Evolutionary conservation across 2,329 filamentous ascomycete genomes (phyloP).

Genomic region (Hymenoscyphus scutula): DNA sequence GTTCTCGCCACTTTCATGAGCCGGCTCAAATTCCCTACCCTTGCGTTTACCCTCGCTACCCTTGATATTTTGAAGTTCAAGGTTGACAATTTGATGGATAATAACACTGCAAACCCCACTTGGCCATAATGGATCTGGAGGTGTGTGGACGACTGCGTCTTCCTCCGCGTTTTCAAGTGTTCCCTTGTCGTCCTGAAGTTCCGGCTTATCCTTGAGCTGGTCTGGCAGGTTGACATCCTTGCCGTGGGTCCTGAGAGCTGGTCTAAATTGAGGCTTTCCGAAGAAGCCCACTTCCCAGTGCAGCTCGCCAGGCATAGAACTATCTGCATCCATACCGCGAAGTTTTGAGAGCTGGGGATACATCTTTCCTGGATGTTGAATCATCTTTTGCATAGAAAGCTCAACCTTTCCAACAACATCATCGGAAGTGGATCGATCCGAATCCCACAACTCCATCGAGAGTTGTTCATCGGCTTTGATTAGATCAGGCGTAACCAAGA

Average conservation of each 20-base stretch:
- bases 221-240: conserved; percentile 76
- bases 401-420: conserved; percentile 95
- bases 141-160: conserved; percentile 83
- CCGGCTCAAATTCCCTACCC: conserved; percentile 85
- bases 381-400: conserved; percentile 89
- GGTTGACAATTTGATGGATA: conserved; percentile 90
- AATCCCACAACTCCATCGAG: conserved; percentile 94
- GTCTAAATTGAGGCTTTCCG: conserved; percentile 82
- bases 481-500: conserved; percentile 83
- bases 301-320: conserved; percentile 86
- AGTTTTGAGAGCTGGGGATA: conserved; percentile 85
- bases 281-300: conserved; percentile 98
- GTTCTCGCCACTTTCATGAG: conserved; percentile 77
- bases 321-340: conserved; percentile 77
- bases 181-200: conserved; percentile 87
- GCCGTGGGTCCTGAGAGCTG: conserved; percentile 81
- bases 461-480: conserved; percentile 93
- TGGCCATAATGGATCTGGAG: conserved; percentile 94
- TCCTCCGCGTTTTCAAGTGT: conserved; percentile 69
- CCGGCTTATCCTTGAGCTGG: conserved; percentile 68
- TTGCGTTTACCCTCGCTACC: conserved; percentile 79
- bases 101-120: conserved; percentile 84
- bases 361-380: conserved; percentile 91
- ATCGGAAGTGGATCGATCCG: conserved; percentile 85
- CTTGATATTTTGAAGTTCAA: conserved; percentile 88